These are phyloP conservation scores for Candolleomyces efflorescens DNA, from an alignment of 768 basidiomycete genomes.

Conservation along the genomic window DNA sequence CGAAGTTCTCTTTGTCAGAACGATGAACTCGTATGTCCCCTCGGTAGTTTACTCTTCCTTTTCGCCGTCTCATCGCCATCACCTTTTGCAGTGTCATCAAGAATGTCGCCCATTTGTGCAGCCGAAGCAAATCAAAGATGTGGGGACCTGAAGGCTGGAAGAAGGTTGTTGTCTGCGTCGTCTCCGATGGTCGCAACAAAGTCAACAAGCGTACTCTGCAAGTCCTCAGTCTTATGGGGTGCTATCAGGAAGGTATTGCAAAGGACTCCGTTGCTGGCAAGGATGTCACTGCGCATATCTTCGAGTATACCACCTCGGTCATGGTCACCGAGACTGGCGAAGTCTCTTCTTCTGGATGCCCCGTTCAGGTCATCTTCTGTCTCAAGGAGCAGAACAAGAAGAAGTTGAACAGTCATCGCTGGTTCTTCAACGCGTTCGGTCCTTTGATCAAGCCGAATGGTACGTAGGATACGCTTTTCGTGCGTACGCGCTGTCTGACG, in stretches of 20 bases:
- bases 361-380: conserved; percentile 87
- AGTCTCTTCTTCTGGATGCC: conserved; percentile 68
- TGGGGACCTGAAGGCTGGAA: conserved; percentile 92
- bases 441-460: conserved; percentile 84
- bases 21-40: conserved; percentile 74
- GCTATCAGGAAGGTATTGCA: conserved; percentile 85
- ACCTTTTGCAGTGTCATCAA: conserved; percentile 65
- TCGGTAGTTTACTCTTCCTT: not conserved
- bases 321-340: conserved; percentile 78
- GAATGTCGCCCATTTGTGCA: conserved; percentile 78
- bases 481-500: not conserved
- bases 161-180: conserved; percentile 85
- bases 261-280: conserved; percentile 87
- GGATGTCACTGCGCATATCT: conserved; percentile 91
- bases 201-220: conserved; percentile 89
- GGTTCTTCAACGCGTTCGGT: conserved; percentile 97
- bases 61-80: conserved; percentile 5
- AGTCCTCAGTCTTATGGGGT: conserved; percentile 83
- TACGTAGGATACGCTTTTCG: conserved; percentile 21
- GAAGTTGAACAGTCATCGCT: conserved; percentile 92
- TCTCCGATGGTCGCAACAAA: conserved; percentile 82
- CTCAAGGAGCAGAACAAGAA: conserved; percentile 97
- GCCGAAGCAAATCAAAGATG: conserved; percentile 63
- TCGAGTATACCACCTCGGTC: conserved; percentile 84
- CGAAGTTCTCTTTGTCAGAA: conserved; percentile 69